phyloP scores from a whole-genome alignment of 257 asterid species.

The Ligustrum vulgare region DNA sequence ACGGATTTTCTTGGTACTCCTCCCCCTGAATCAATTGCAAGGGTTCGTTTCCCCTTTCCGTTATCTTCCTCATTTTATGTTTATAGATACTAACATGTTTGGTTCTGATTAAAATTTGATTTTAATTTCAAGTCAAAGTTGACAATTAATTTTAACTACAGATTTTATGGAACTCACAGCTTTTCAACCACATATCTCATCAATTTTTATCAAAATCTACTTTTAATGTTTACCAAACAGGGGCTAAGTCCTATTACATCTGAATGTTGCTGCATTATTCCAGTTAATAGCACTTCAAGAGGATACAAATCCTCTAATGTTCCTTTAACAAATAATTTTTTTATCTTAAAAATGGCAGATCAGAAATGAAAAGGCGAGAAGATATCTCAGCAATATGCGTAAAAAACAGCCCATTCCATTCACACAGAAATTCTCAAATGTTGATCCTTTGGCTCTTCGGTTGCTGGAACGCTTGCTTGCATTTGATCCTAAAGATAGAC shows the following conservation, averaged over 20 bases:
- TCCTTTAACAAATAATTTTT: constrained; percentile 10
- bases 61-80: neutral
- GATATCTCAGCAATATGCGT: constrained; percentile 88
- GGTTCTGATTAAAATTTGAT: too few relatives aligned
- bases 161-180: too few relatives aligned
- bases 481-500: constrained; percentile 95
- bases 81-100: too few relatives aligned
- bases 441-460: constrained; percentile 76
- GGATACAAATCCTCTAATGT: neutral
- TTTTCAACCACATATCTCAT: too few relatives aligned
- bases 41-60: constrained; percentile 49
- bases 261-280: constrained; percentile 4
- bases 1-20: constrained; percentile 95
- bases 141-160: too few relatives aligned
- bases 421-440: constrained; percentile 70
- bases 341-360: constrained; percentile 63
- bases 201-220: too few relatives aligned
- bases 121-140: too few relatives aligned
- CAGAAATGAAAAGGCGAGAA: constrained; percentile 96
- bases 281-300: constrained; percentile 4
- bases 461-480: constrained; percentile 80
- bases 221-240: too few relatives aligned
- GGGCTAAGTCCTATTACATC: neutral
- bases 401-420: constrained; percentile 78
- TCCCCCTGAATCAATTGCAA: constrained; percentile 81